Conservation (phyloP, 2,329 filamentous ascomycete species). For the Gnomoniopsis smithogilvyi region DNA sequence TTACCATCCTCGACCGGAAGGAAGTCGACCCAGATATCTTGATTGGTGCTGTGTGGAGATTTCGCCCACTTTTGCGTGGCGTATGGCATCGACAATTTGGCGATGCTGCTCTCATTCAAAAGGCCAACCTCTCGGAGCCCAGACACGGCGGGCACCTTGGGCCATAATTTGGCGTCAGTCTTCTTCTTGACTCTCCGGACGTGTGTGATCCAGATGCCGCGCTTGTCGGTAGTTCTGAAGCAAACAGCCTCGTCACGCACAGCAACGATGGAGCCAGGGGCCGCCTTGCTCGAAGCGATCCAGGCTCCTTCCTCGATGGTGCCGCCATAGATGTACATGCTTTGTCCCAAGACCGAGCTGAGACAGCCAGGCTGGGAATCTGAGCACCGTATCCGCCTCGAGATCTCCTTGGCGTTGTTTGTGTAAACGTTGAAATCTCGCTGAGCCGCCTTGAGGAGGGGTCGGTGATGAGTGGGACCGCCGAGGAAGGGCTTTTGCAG, state of each 20-base stretch:
- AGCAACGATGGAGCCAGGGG: conserved; percentile 30
- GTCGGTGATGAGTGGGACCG: conserved; percentile 32
- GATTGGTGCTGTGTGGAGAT: conserved; percentile 29
- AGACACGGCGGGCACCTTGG: conserved; percentile 35
- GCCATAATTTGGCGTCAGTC: conserved; percentile 35
- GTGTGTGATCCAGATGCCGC: conserved; percentile 40
- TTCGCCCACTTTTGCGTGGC: conserved; percentile 27
- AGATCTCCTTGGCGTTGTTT: conserved; percentile 35
- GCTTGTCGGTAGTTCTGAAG: conserved; percentile 34
- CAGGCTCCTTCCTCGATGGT: conserved; percentile 30
- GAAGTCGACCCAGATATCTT: conserved; percentile 38
- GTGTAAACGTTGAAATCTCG: conserved; percentile 33
- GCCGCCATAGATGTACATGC: conserved; percentile 39
- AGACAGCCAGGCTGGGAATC: conserved; percentile 40
- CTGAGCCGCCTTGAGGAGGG: conserved; percentile 35
- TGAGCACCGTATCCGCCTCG: conserved; percentile 36
- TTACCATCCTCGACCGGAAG: conserved; percentile 22
- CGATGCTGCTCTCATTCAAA: conserved; percentile 21
- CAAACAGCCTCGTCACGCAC: conserved; percentile 34
- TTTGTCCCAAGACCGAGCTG: conserved; percentile 32
- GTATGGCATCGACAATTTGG: conserved; percentile 12
- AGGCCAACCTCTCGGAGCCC: conserved; percentile 33
- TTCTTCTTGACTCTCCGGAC: conserved; percentile 35
- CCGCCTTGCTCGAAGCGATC: conserved; percentile 15
- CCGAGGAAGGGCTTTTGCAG: conserved; percentile 34